phyloP scores from a whole-genome alignment of 2,329 filamentous ascomycete genomes.

The Botrytis deweyae region DNA sequence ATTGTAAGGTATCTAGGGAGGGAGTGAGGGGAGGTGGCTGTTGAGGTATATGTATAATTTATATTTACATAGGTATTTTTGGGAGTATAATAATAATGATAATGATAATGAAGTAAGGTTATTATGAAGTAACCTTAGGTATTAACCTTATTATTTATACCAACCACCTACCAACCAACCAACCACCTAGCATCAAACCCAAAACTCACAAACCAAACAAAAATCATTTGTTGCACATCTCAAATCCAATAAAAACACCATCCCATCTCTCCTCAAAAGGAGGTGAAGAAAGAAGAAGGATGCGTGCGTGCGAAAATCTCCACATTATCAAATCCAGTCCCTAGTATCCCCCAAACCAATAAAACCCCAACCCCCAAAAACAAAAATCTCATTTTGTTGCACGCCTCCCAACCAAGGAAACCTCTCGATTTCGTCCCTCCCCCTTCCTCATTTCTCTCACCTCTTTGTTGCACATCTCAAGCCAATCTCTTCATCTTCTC shows the following conservation, averaged over 20 bases:
- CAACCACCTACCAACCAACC: neutral
- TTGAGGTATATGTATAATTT: neutral
- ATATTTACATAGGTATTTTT: neutral
- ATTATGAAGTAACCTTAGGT: neutral
- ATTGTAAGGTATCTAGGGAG: too few species aligned
- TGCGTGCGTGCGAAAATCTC: neutral
- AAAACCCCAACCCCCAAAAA: too few species aligned
- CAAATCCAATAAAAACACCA: too few species aligned
- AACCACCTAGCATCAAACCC: neutral
- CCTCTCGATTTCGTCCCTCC: neutral
- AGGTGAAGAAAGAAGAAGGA: neutral
- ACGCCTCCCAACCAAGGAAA: neutral
- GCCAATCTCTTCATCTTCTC: neutral
- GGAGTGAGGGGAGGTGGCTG: too few species aligned
- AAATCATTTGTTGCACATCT: too few species aligned
- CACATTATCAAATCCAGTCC: neutral
- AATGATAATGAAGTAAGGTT: neutral
- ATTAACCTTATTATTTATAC: neutral
- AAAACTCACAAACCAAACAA: neutral
- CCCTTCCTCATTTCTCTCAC: neutral
- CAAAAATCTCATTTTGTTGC: neutral
- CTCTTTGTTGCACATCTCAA: neutral
- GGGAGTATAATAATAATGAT: neutral
- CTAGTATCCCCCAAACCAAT: too few species aligned
- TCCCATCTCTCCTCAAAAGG: neutral